Percentiles rank a stretch among this genome's conserved stretches.
phyloP scores from a whole-genome alignment of 2,329 filamentous ascomycete species.

The Eurotiales sp. region DNA sequence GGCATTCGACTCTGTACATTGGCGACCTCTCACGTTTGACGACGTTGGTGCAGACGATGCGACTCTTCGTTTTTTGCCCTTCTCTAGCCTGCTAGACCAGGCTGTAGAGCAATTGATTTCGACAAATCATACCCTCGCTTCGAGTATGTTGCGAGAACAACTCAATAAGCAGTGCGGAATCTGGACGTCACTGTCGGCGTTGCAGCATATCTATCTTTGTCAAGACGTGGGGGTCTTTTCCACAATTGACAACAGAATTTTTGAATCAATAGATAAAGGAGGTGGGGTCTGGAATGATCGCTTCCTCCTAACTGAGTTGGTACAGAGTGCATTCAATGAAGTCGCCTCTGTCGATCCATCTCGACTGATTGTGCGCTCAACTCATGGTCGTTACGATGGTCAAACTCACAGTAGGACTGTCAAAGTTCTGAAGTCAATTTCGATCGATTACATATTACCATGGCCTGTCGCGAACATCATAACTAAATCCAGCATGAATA shows the following conservation, averaged over 20 bases:
- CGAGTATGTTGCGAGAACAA: constrained; percentile 59
- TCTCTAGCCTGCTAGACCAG: constrained; percentile 65
- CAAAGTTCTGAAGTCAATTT: constrained; percentile 59
- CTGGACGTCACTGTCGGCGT: constrained; percentile 58
- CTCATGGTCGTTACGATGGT: constrained; percentile 40
- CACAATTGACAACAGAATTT: constrained; percentile 64
- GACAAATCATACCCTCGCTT: constrained; percentile 68
- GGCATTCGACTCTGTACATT: constrained; percentile 32
- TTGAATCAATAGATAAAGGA: constrained; percentile 66
- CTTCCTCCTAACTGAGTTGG: constrained; percentile 73
- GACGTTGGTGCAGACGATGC: constrained; percentile 38
- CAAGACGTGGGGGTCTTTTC: constrained; percentile 67
- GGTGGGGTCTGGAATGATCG: constrained; percentile 70
- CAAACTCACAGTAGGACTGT: constrained; percentile 57
- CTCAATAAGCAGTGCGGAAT: constrained; percentile 69
- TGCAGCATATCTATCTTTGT: constrained; percentile 73
- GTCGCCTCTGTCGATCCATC: constrained; percentile 55
- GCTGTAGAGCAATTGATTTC: constrained; percentile 74
- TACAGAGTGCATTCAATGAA: constrained; percentile 64
- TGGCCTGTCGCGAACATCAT: constrained; percentile 70
- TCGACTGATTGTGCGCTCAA: constrained; percentile 58
- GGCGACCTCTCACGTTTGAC: constrained; percentile 27
- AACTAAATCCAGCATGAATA: constrained; percentile 57
- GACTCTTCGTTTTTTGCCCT: constrained; percentile 31
- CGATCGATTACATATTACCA: constrained; percentile 63